Conservation (phyloP, 1,139 yeast genomes). For the Saccharomycopsis hybrid region DNA sequence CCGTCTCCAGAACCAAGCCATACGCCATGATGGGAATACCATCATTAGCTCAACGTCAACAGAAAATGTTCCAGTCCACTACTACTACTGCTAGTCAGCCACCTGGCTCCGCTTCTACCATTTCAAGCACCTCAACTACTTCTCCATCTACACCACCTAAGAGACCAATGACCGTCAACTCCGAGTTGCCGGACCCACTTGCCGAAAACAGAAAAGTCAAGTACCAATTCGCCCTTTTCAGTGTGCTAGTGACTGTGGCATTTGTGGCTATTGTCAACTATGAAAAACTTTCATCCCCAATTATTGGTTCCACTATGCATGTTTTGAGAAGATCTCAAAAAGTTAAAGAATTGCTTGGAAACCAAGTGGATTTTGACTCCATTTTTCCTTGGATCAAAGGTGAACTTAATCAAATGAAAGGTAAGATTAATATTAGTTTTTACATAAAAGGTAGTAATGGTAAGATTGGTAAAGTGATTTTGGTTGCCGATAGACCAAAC, state of each 20-base stretch:
- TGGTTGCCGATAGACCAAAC: constrained; percentile 55
- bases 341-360: constrained; percentile 65
- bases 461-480: constrained; percentile 41
- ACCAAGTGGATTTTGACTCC: constrained; percentile 60
- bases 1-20: too few relatives aligned
- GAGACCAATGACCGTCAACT: constrained; percentile 51
- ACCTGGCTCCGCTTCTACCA: neutral
- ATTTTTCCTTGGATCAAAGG: constrained; percentile 91
- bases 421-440: constrained; percentile 68
- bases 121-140: neutral
- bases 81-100: neutral
- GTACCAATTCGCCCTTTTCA: constrained; percentile 52
- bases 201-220: constrained; percentile 46
- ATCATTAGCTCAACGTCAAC: too few relatives aligned
- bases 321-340: constrained; percentile 70
- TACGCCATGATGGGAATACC: too few relatives aligned
- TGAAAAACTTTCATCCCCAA: constrained; percentile 84
- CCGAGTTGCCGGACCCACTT: constrained; percentile 73
- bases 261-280: constrained; percentile 78
- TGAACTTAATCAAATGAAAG: constrained; percentile 73
- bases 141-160: constrained; percentile 10
- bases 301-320: constrained; percentile 81
- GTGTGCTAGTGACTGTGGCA: constrained; percentile 56
- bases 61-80: neutral
- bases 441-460: constrained; percentile 58